Conservation (phyloP, 2,329 filamentous ascomycete genomes). For the Bipolaris oryzae region DNA sequence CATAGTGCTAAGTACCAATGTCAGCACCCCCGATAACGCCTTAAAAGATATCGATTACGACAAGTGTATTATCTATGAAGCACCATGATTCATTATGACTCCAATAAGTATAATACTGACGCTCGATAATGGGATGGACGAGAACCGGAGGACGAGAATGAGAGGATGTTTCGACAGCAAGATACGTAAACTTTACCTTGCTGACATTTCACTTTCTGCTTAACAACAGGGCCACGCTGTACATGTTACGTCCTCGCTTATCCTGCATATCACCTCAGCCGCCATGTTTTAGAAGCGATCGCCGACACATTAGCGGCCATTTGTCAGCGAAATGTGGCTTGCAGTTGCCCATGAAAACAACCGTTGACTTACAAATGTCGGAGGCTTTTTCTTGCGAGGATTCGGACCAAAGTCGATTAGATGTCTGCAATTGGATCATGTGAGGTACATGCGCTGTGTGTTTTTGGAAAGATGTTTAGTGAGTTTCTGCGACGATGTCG, state of each 20-base stretch:
- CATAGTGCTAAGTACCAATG: background rate
- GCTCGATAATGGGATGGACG: background rate
- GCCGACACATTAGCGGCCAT: background rate
- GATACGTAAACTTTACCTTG: background rate
- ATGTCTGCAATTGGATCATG: background rate
- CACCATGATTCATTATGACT: background rate
- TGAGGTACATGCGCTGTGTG: background rate
- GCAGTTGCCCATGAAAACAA: background rate
- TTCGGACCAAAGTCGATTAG: background rate
- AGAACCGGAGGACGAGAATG: no score
- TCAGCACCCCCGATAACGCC: background rate
- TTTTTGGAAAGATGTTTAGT: background rate
- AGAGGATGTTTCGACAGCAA: no score
- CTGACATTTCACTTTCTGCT: background rate
- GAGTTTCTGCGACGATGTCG: background rate
- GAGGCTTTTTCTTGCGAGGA: background rate
- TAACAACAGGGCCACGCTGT: background rate
- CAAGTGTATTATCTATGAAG: background rate
- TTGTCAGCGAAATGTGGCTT: constrained; percentile 1
- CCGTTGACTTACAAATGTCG: background rate
- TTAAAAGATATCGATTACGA: background rate
- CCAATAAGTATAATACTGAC: background rate
- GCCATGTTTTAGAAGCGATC: background rate
- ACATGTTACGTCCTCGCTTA: background rate
- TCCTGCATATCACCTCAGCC: background rate